Percentiles rank a stretch among this genome's conserved stretches.
Evolutionary conservation across 257 asterid species (phyloP).

Genomic region (Nicotiana tabacum): DNA sequence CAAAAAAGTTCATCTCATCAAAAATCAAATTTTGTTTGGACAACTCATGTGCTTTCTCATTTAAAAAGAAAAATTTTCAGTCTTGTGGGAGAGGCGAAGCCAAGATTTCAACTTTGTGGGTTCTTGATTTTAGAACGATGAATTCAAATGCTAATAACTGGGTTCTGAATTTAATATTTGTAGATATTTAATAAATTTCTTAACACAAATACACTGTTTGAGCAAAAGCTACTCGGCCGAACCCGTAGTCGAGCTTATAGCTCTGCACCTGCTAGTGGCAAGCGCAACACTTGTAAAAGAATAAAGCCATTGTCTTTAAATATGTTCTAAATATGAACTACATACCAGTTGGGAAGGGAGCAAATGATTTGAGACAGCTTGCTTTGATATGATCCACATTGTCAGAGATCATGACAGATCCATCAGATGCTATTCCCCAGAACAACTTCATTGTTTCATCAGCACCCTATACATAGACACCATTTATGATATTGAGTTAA

Average conservation of each 20-base stretch:
- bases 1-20: conserved; percentile 1
- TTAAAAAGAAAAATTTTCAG: neutral
- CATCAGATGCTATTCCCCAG: conserved; percentile 86
- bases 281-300: neutral
- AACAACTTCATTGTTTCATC: conserved; percentile 54
- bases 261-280: neutral
- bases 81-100: neutral
- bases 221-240: no score
- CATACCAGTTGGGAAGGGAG: conserved; percentile 93
- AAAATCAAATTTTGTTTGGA: neutral
- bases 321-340: neutral
- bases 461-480: conserved; percentile 51
- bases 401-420: conserved; percentile 85
- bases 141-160: no score
- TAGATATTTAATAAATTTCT: no score
- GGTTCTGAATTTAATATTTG: no score
- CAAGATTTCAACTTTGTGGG: no score
- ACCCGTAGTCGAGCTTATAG: no score
- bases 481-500: neutral
- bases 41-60: neutral
- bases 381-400: conserved; percentile 51
- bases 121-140: no score
- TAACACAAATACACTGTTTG: no score
- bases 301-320: neutral
- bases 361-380: conserved; percentile 84